Conservation (phyloP, 805 yeast species). For the Ogataea henricii region DNA sequence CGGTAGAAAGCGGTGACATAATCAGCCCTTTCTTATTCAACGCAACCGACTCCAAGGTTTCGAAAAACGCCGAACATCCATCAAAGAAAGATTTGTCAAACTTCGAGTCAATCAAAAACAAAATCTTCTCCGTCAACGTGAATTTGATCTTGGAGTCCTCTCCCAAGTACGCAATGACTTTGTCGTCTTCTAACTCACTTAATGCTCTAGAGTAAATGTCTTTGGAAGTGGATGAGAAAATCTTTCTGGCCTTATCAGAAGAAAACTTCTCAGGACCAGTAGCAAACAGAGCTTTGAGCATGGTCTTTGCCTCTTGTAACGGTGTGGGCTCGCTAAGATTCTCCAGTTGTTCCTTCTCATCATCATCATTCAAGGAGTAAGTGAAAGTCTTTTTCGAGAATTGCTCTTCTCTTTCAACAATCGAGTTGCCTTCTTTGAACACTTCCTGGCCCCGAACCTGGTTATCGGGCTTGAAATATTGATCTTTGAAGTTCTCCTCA, state of each 20-base stretch:
- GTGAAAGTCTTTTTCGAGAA: constrained; percentile 50
- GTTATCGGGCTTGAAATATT: constrained; percentile 41
- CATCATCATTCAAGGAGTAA: constrained; percentile 26
- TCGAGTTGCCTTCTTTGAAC: constrained; percentile 54
- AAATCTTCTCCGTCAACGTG: constrained; percentile 55
- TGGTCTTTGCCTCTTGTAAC: constrained; percentile 41
- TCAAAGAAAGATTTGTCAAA: constrained; percentile 43
- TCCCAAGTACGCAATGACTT: constrained; percentile 54
- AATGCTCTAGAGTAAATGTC: constrained; percentile 52
- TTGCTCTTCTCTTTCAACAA: constrained; percentile 68
- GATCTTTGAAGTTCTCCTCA: constrained; percentile 50
- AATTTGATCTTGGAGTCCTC: constrained; percentile 55
- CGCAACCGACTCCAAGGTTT: constrained; percentile 42
- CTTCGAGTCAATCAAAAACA: constrained; percentile 41
- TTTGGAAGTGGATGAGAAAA: constrained; percentile 49
- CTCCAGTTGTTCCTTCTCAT: constrained; percentile 16
- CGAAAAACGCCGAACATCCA: constrained; percentile 48
- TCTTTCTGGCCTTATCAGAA: constrained; percentile 44
- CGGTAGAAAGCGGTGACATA: constrained; percentile 56
- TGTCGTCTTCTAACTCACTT: constrained; percentile 51
- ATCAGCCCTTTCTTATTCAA: constrained; percentile 54
- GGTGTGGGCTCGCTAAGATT: constrained; percentile 17
- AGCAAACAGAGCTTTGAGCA: constrained; percentile 58
- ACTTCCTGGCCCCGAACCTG: constrained; percentile 39
- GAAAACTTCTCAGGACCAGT: constrained; percentile 52